Percentiles rank a stretch among this genome's conserved stretches.
Conservation (phyloP, 2,329 filamentous ascomycete genomes). For the Trichocomaceae sp. region DNA sequence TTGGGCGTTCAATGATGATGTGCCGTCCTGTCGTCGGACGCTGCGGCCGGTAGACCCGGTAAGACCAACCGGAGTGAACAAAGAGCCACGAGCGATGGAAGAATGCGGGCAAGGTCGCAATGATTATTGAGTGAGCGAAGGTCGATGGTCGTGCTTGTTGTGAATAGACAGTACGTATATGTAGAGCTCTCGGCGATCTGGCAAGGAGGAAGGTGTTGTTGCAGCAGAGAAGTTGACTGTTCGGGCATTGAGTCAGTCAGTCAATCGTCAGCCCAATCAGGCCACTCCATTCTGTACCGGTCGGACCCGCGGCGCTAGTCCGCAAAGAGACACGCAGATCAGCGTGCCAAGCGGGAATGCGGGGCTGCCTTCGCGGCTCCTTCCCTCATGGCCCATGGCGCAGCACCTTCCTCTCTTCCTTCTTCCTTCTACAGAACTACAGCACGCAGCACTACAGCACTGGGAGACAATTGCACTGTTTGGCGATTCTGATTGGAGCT, state of each 20-base stretch:
- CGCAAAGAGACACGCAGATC: background rate
- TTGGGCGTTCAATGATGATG: background rate
- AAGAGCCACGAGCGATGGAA: background rate
- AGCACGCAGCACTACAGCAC: too few species aligned
- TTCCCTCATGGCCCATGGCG: background rate
- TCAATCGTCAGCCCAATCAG: background rate
- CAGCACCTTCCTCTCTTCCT: background rate
- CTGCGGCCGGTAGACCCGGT: background rate
- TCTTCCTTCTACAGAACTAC: too few species aligned
- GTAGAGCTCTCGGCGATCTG: too few species aligned
- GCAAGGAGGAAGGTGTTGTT: too few species aligned
- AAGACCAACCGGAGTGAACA: background rate
- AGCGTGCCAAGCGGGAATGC: background rate
- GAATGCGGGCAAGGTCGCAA: background rate
- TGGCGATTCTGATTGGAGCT: too few species aligned
- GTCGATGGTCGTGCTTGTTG: background rate
- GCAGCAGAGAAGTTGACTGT: background rate
- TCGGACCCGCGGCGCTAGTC: background rate
- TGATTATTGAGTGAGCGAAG: background rate
- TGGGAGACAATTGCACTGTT: too few species aligned
- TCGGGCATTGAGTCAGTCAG: conserved; percentile 3
- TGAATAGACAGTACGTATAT: background rate
- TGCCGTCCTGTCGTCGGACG: too few species aligned
- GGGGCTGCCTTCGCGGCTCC: background rate
- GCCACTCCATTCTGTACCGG: background rate